Evolutionary conservation across 345 rosid genomes (phyloP), one percentile per base, ranked within the genome.

Genomic region (Gossypium bickii): DNA sequence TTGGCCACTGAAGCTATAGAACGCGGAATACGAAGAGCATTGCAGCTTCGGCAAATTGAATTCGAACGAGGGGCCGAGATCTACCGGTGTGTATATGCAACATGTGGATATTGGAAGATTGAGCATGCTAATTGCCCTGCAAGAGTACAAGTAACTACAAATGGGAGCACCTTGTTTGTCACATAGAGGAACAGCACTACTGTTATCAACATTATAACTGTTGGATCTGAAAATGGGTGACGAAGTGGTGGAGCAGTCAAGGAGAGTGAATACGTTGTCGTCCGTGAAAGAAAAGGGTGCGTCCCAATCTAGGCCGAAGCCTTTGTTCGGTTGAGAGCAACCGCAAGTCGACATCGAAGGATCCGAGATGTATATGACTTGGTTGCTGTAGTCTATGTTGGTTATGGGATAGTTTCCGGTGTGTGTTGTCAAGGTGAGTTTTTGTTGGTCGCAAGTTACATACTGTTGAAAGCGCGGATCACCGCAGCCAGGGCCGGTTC

Each of bases 271-370:
- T 59, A 92, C 84, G 53, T 86, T 84, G 66, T 90, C 93, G 25
- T 89, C 94, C 0, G 85, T 86, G 74, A 92, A 90, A 47, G 97
- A 83, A 78, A 94, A 90, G 61, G 98, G 98, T 25, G 97, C 98
- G 22, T 92, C 88, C 92, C 93, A 87, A 67, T 94, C 90, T 0
- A 94, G 89, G 79, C 97, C 90, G 76, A 92, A 94, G 34, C 98
- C 94, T 47, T 80, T 86, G 80, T 97, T 90, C 2, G 89, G 86
- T 70, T 90, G 97, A 13, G 85, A 85, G 78, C 97, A 94, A 67
- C 87, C 81, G 63, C 98, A 92, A 34, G 97, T 92, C 20, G 98
- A 94, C 98, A 92, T 92, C 6, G 97, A 86, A 41, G 90, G 83
- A 82, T 94, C 98, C 0, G 94, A 80, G 53, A 94, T 76, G 84